Percentiles rank a stretch among this genome's conserved stretches.
Conservation (phyloP, 169 alveolate genomes). For the Eimeria falciformis region DNA sequence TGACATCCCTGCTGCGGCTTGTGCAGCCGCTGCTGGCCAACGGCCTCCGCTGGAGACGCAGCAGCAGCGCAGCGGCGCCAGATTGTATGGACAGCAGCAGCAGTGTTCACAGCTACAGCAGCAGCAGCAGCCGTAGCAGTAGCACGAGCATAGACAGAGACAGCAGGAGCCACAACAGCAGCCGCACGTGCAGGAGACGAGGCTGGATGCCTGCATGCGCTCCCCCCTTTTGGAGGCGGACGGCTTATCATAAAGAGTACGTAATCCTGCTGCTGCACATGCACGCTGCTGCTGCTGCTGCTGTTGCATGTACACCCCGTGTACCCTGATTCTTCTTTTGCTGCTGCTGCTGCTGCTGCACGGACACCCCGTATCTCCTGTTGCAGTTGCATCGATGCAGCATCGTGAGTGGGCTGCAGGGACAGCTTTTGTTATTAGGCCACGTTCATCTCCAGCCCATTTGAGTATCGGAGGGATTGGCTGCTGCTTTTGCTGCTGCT, state of each 20-base stretch:
- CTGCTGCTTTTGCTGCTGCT: slow-evolving; percentile 12
- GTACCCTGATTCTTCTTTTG: neutral
- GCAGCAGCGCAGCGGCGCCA: slow-evolving; percentile 5
- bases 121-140: neutral
- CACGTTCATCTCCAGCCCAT: too few species aligned
- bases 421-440: too few species aligned
- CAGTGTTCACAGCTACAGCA: neutral
- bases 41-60: neutral
- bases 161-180: slow-evolving; percentile 12
- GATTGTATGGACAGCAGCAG: neutral
- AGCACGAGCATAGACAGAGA: neutral
- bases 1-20: neutral
- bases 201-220: neutral
- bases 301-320: too few species aligned
- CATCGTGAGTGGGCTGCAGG: too few species aligned
- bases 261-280: neutral
- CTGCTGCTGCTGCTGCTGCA: slow-evolving; percentile 26
- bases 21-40: slow-evolving; percentile 16
- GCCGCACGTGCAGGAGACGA: neutral
- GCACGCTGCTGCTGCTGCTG: neutral
- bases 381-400: neutral
- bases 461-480: too few species aligned
- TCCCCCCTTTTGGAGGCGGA: neutral
- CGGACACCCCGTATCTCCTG: neutral
- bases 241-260: neutral